Conservation (phyloP, 2,329 filamentous ascomycete species). For the Aspergillus sp. region DNA sequence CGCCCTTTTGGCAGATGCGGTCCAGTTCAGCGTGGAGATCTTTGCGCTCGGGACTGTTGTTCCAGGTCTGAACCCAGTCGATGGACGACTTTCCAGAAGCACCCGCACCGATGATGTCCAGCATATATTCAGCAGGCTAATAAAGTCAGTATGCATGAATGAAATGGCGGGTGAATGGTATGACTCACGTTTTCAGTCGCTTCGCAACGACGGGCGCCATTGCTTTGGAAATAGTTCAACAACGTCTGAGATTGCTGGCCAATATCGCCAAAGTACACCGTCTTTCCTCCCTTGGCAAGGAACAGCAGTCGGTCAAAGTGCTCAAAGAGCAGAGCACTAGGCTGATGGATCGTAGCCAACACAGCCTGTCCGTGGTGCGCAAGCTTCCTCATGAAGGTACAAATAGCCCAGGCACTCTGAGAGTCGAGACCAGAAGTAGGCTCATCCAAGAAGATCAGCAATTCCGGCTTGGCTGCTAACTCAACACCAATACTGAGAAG, state of each 20-base stretch:
- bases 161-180: constrained; percentile 37
- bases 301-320: constrained; percentile 68
- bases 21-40: constrained; percentile 49
- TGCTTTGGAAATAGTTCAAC: constrained; percentile 64
- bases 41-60: constrained; percentile 54
- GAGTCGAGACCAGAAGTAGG: constrained; percentile 88
- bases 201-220: constrained; percentile 57
- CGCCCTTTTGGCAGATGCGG: constrained; percentile 7
- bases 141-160: neutral
- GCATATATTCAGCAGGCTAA: constrained; percentile 70
- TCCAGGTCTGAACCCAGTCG: constrained; percentile 57
- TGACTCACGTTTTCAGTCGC: constrained; percentile 45
- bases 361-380: constrained; percentile 84
- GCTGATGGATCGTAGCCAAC: constrained; percentile 91
- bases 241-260: constrained; percentile 57
- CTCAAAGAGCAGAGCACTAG: constrained; percentile 86
- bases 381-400: constrained; percentile 79
- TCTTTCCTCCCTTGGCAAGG: constrained; percentile 62
- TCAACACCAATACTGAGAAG: constrained; percentile 92
- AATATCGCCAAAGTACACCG: constrained; percentile 67
- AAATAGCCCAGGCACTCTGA: constrained; percentile 87
- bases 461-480: constrained; percentile 81
- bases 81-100: constrained; percentile 59
- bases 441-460: constrained; percentile 86
- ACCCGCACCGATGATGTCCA: constrained; percentile 56